Evolutionary conservation across 2,329 filamentous ascomycete species (phyloP).

Genomic region (Elsinoe australis): DNA sequence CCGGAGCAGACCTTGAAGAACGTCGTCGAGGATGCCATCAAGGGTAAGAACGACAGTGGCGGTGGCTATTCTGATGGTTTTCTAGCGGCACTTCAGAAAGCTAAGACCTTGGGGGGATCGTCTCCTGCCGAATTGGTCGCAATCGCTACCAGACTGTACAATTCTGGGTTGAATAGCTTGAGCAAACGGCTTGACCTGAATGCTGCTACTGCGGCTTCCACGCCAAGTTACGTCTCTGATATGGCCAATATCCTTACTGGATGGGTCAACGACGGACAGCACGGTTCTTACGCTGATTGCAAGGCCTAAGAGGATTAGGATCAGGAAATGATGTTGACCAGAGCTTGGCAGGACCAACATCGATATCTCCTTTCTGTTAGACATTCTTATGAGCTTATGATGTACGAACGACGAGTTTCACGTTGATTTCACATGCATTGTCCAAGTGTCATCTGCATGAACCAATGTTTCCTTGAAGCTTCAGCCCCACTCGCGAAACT

Average conservation of each 20-base stretch:
- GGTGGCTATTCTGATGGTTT: conserved; percentile 10
- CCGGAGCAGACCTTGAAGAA: conserved; percentile 1
- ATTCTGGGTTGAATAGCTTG: conserved; percentile 4
- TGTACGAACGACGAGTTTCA: too few species aligned
- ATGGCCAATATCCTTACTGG: conserved; percentile 12
- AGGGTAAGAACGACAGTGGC: conserved; percentile 7
- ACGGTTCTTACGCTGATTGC: conserved; percentile 2
- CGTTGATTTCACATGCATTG: too few species aligned
- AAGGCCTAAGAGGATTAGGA: background rate
- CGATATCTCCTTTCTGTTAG: too few species aligned
- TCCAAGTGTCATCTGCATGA: background rate
- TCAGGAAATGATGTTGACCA: conserved; percentile 8
- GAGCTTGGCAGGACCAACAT: too few species aligned
- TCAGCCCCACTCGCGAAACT: conserved; percentile 9
- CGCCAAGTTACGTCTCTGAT: conserved; percentile 11
- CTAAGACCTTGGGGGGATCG: background rate
- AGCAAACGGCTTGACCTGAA: conserved; percentile 4
- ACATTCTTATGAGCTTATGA: background rate
- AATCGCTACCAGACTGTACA: conserved; percentile 11
- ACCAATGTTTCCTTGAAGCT: background rate
- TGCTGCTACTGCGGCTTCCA: background rate
- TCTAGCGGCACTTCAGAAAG: conserved; percentile 5
- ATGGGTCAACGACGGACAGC: conserved; percentile 7
- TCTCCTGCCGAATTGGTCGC: background rate
- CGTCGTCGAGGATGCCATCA: conserved; percentile 6